These are phyloP conservation scores for Mycena capillaripes DNA, from an alignment of 768 basidiomycete species.

Conservation along the genomic window DNA sequence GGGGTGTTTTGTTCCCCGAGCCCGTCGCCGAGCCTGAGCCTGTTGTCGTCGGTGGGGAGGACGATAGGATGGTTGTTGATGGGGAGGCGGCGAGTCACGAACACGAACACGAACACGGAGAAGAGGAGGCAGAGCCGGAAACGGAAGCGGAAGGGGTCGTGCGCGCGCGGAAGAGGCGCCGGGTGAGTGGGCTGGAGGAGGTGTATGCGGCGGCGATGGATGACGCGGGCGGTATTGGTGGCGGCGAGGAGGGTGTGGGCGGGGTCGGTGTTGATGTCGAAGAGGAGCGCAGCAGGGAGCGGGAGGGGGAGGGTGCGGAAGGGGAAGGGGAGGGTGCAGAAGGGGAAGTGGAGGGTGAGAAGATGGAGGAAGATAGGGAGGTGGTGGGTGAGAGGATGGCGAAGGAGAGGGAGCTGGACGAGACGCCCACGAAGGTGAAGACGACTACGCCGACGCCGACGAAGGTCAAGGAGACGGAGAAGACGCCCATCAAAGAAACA, in stretches of 20 bases:
- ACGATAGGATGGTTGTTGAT: neutral
- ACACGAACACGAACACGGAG: neutral
- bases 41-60: neutral
- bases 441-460: neutral
- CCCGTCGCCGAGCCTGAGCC: neutral
- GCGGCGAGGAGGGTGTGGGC: neutral
- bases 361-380: neutral
- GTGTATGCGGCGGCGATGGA: conserved; percentile 25
- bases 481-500: neutral
- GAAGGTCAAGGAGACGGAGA: neutral
- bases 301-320: too few relatives aligned
- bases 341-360: neutral
- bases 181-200: conserved; percentile 29
- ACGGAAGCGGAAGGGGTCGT: neutral
- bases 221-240: neutral
- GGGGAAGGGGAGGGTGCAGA: neutral
- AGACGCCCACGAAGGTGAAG: neutral
- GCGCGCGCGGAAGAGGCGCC: conserved; percentile 31
- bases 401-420: neutral
- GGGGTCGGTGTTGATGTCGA: too few relatives aligned
- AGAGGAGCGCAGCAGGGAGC: too few relatives aligned
- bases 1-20: conserved; percentile 60
- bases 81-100: neutral
- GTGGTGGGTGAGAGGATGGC: neutral
- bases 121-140: neutral